Base-by-base conservation (phyloP, 2,329 filamentous ascomycete species). In the Xylariaceae sp. region DNA sequence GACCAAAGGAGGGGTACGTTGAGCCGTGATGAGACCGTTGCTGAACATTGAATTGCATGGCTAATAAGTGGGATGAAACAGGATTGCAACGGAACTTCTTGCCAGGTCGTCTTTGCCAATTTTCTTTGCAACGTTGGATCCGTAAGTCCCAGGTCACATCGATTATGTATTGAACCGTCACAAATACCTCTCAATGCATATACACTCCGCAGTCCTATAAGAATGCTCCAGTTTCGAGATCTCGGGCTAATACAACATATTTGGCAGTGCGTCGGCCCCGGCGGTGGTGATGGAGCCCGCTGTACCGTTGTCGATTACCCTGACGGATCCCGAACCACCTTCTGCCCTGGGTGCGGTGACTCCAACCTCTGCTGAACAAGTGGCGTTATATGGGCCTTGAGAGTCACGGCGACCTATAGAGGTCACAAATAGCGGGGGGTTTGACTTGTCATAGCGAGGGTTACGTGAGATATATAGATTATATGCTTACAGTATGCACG, bases 261-360 rank as follows among this genome's bases (percentile, higher is more conserved):
- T 11, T 48, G 24, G 12, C 23, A 48, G 45, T 48, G 45, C 45
- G 45, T 48, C 16, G 45, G 45, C 16, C 19, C 26, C 11, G 45
- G 45, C 21, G 45, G 45, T 34, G 45, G 45, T 36, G 45, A 48
- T 24, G 45, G 45, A 31, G 45, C 45, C 7, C 12, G 16, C 26
- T 48, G 45, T 26, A 48, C 45, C 45, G 45, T 48, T 19, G 45
- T 48, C 23, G 45, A 48, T 23, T n/a, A 33, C 45, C 8, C 34
- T 19, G 29, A 36, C 26, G 45, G 45, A 21, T 11, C 11, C 26
- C 12, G 14, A n/a, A 36, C 12, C 9, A 36, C 26, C 16, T 48
- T 7, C 26, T 48, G 45, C 45, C 45, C 45, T 17, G 45, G 45
- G 14, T 48, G 45, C 45, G 21, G 21, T 17, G 31, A 48, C 29